A percentile compares a stretch with the other conserved stretches of the same genome.
These are phyloP conservation scores for Abelmoschus esculentus DNA, from an alignment of 345 rosid species.

Conservation along the genomic window DNA sequence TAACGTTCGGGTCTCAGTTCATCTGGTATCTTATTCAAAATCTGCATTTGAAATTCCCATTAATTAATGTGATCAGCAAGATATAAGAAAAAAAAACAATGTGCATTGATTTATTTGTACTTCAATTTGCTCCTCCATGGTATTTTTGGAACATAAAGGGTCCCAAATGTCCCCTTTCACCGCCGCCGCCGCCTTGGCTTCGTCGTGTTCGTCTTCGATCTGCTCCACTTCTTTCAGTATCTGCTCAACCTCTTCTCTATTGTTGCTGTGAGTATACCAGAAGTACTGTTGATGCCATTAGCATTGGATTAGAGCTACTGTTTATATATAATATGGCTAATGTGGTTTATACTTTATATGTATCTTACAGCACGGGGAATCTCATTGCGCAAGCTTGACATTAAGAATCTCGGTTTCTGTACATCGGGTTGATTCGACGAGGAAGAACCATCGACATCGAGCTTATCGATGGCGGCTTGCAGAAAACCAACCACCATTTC, in stretches of 20 bases:
- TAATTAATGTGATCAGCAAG: not conserved
- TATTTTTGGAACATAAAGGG: constrained; percentile 1
- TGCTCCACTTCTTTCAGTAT: not conserved
- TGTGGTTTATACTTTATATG: not conserved
- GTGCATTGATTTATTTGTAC: not conserved
- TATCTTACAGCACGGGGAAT: not conserved
- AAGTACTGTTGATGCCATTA: not conserved
- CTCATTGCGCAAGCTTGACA: not conserved
- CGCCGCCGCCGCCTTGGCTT: not conserved
- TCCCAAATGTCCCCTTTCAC: not conserved
- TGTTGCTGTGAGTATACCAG: not conserved
- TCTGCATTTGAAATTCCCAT: not conserved
- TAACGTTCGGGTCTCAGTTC: not conserved
- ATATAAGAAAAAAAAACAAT: not conserved
- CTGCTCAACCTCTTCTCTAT: not conserved
- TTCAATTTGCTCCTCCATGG: constrained; percentile 3
- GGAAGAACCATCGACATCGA: not conserved
- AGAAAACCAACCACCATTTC: not conserved
- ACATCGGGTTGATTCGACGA: not conserved
- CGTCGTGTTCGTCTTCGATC: not conserved
- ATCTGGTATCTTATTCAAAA: not conserved
- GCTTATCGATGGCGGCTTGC: not conserved
- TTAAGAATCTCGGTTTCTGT: not conserved
- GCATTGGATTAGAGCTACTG: too few relatives aligned
- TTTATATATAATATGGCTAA: too few relatives aligned